Evolutionary conservation across 2,329 filamentous ascomycete genomes (phyloP).

Genomic region (Penicillium crustosum): DNA sequence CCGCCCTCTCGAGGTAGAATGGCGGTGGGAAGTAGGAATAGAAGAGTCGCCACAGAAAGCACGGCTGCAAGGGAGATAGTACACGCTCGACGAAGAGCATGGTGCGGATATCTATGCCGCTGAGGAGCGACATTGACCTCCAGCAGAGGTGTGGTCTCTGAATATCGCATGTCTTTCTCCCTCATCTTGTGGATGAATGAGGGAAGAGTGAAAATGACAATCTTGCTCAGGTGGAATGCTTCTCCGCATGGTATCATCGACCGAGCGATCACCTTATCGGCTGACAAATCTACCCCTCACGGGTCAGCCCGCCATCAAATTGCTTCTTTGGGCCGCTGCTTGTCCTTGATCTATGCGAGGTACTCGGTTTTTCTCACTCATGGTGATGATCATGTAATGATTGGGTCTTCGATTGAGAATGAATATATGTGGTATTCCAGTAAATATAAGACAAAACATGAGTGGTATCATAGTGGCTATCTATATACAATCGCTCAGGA

Average conservation of each 20-base stretch:
- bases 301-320: background rate
- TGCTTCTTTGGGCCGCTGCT: background rate
- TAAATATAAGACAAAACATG: background rate
- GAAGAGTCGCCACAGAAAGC: conserved; percentile 39
- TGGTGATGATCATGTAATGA: background rate
- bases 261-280: conserved; percentile 9
- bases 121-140: conserved; percentile 42
- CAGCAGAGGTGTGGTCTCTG: conserved; percentile 46
- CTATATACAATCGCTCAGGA: conserved; percentile 5
- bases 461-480: conserved; percentile 6
- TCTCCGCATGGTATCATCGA: conserved; percentile 15
- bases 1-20: conserved; percentile 41
- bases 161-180: conserved; percentile 39
- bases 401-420: background rate
- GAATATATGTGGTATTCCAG: background rate
- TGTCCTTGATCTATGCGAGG: background rate
- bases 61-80: conserved; percentile 40
- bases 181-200: conserved; percentile 27
- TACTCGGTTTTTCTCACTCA: background rate
- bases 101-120: conserved; percentile 45
- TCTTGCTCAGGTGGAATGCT: background rate
- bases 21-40: conserved; percentile 44
- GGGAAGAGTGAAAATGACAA: background rate
- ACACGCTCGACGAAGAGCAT: conserved; percentile 44
- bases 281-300: conserved; percentile 12